A percentile compares a stretch with the other conserved stretches of the same genome.
phyloP scores from a whole-genome alignment of 331 rosid species.

The Acacia concinna region DNA sequence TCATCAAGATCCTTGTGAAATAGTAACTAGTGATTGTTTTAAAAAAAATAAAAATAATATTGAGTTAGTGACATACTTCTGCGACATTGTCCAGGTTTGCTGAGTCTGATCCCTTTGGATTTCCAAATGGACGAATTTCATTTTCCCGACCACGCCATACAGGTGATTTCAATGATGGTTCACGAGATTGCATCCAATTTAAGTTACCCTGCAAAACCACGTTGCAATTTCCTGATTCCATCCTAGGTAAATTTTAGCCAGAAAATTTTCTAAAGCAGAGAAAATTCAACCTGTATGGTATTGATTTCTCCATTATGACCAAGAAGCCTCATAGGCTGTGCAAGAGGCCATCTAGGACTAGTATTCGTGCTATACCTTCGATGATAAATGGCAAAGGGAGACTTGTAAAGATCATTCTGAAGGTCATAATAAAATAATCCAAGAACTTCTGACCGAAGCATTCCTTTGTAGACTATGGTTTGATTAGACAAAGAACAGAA shows the following conservation, averaged over 20 bases:
- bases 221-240: constrained; percentile 37
- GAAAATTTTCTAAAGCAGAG: constrained; percentile 26
- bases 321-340: constrained; percentile 98
- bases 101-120: constrained; percentile 91
- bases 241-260: constrained; percentile 22
- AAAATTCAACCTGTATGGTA: constrained; percentile 79
- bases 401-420: constrained; percentile 78
- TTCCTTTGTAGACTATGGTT: constrained; percentile 97
- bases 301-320: constrained; percentile 99
- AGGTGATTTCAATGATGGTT: constrained; percentile 83
- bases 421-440: constrained; percentile 91
- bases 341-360: constrained; percentile 99
- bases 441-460: constrained; percentile 99
- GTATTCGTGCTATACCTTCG: constrained; percentile 98
- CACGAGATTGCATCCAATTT: constrained; percentile 99
- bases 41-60: not conserved
- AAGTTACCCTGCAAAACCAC: constrained; percentile 76
- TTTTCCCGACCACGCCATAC: constrained; percentile 95
- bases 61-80: constrained; percentile 61
- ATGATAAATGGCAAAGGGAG: constrained; percentile 97
- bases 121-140: constrained; percentile 95
- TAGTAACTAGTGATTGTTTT: constrained; percentile 20
- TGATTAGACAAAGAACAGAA: constrained; percentile 97
- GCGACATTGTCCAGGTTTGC: constrained; percentile 98
- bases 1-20: constrained; percentile 26